Evolutionary conservation across 306 rosid species (phyloP).

Genomic region (Glycine soja): DNA sequence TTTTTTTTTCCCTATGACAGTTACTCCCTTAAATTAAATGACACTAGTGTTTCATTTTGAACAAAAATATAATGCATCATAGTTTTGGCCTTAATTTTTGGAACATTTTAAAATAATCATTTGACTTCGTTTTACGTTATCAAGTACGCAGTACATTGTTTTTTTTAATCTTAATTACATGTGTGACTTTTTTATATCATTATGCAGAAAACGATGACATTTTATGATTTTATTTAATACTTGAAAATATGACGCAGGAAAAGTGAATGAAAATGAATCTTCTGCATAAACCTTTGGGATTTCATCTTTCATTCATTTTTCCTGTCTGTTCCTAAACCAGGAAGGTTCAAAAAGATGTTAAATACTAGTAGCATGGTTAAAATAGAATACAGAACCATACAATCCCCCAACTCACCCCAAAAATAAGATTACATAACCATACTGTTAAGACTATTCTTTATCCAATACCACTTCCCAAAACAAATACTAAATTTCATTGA

Average conservation of each 20-base stretch:
- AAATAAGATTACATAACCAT: conserved; percentile 26
- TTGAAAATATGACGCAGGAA: background rate
- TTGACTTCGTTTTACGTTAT: too few relatives aligned
- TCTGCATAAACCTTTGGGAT: conserved; percentile 13
- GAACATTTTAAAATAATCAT: too few relatives aligned
- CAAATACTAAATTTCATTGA: conserved; percentile 32
- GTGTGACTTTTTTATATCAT: too few relatives aligned
- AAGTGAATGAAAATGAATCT: background rate
- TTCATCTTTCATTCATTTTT: background rate
- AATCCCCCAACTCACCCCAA: background rate
- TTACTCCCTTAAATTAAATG: too few relatives aligned
- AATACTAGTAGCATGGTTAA: conserved; percentile 12
- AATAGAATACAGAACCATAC: conserved; percentile 31
- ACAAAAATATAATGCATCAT: too few relatives aligned
- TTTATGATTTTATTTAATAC: too few relatives aligned
- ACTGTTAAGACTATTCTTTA: conserved; percentile 12
- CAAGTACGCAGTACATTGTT: too few relatives aligned
- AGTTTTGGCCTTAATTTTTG: too few relatives aligned
- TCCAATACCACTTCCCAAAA: conserved; percentile 29
- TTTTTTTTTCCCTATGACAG: too few relatives aligned
- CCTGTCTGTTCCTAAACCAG: conserved; percentile 24
- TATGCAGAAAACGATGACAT: too few relatives aligned
- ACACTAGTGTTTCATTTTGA: too few relatives aligned
- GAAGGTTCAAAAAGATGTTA: conserved; percentile 36
- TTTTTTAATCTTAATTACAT: too few relatives aligned